Evolutionary conservation across 805 yeast species (phyloP).

Genomic region (Wickerhamia fluorescens): DNA sequence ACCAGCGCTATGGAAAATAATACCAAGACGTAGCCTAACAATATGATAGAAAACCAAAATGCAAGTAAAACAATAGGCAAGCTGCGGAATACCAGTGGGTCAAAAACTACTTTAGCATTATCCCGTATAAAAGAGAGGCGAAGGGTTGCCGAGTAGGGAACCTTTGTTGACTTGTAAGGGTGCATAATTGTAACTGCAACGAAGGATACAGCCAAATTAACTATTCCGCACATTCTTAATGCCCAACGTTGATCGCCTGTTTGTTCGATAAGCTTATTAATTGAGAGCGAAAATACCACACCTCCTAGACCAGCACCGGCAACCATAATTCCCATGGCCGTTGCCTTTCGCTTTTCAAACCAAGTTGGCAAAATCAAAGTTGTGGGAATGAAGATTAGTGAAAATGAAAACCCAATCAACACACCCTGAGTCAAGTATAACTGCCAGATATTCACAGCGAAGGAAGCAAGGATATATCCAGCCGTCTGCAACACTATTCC

Average conservation of each 20-base stretch:
- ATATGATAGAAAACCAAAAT: conserved; percentile 29
- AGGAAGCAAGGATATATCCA: conserved; percentile 45
- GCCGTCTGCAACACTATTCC: conserved; percentile 41
- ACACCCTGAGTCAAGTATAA: conserved; percentile 47
- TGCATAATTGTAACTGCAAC: conserved; percentile 37
- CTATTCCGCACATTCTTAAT: conserved; percentile 31
- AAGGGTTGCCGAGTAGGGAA: conserved; percentile 16
- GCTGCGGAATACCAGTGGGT: conserved; percentile 18
- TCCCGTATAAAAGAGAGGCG: conserved; percentile 11
- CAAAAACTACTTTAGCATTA: conserved; percentile 30
- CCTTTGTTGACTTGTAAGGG: conserved; percentile 34
- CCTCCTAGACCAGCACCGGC: conserved; percentile 50
- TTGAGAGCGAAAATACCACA: conserved; percentile 38
- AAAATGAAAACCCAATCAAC: conserved; percentile 42
- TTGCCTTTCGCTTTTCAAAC: conserved; percentile 38
- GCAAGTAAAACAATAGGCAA: conserved; percentile 18
- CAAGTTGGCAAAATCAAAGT: conserved; percentile 41
- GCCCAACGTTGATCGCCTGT: conserved; percentile 42
- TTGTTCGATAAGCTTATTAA: conserved; percentile 30
- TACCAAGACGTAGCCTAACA: conserved; percentile 31
- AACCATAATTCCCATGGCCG: conserved; percentile 43
- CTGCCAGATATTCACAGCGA: conserved; percentile 44
- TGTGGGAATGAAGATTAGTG: conserved; percentile 37
- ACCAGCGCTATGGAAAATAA: conserved; percentile 34
- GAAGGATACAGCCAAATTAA: conserved; percentile 22